Base-by-base conservation (phyloP, 495 filamentous ascomycete genomes). In the Podospora appendiculata region DNA sequence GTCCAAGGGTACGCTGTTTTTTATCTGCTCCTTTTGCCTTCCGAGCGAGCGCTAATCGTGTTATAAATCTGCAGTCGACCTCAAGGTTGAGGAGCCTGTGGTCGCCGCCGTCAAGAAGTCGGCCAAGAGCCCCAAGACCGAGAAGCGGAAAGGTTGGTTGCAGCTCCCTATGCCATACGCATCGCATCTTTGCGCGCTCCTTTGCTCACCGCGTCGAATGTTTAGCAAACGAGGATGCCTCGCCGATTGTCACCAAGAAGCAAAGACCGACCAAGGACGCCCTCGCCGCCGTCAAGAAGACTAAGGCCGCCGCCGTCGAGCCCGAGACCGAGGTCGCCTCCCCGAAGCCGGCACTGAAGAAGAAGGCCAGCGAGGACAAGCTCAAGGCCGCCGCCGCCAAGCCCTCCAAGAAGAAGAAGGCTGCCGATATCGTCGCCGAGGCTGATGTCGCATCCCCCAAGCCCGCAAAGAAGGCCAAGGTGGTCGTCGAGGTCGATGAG, bases 1-100 rank as follows among this genome's bases (percentile, higher is more conserved):
- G 73, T 76, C 83, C 63, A 90, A 88, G 75, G 79, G 87, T 87
- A 75, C 49, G 71, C 67, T 32, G 47, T 50, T 51, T 19, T 54
- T 54, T 34, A 14, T 19, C 17, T 13, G 4, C n/a, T 25, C 25
- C 2, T 40, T 17, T 17, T 0, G n/a, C 36, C 48, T 42, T 19
- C n/a, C 35, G 41, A 36, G 51, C 11, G 36, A 39, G 47, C 51
- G 59, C 51, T 77, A 60, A 72, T 46, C 25, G 25, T 25, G 25
- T 25, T 50, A 17, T 32, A 13, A 53, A 63, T 10, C 19, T 50
- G 6, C 16, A 67, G 73, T 74, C 42, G 66, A 68, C 44, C 67
- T 69, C 39, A 58, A 65, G 47, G 78, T 70, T 47, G 69, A 70
- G 52, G 79, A 83, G 48, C 67, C 80, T 50, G 70, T 70, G 19